Conservation (phyloP, 1,139 yeast species). For the Suhomyces ambrosiae region DNA sequence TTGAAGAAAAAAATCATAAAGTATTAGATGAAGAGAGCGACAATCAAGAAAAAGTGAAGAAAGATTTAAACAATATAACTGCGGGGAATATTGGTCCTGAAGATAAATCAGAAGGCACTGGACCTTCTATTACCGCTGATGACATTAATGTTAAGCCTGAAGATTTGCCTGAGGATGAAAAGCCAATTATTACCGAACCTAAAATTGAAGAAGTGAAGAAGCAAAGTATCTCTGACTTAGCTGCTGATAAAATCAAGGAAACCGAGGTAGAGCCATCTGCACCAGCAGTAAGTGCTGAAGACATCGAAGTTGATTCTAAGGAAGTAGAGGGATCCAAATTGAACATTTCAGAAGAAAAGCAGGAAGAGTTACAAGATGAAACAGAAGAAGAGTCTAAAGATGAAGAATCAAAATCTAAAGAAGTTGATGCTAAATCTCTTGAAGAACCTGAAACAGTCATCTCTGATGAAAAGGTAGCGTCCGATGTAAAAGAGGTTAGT, state of each 20-base stretch:
- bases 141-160: conserved; percentile 8
- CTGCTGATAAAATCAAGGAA: conserved; percentile 4
- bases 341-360: no score
- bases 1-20: neutral
- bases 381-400: neutral
- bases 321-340: neutral
- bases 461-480: no score
- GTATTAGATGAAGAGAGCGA: neutral
- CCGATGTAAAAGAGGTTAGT: conserved; percentile 8
- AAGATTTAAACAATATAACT: neutral
- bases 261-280: conserved; percentile 10
- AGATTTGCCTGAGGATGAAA: conserved; percentile 5
- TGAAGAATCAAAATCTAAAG: no score
- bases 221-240: conserved; percentile 5
- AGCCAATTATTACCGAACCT: conserved; percentile 5
- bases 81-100: neutral
- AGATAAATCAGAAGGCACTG: conserved; percentile 9
- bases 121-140: conserved; percentile 8
- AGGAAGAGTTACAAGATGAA: no score
- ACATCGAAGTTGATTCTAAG: conserved; percentile 10
- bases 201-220: conserved; percentile 3
- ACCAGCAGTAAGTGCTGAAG: conserved; percentile 7
- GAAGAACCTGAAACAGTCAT: no score
- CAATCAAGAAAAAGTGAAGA: neutral
- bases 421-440: no score